Base-by-base conservation (phyloP, 2,329 filamentous ascomycete species). In the Cercospora brassicicola region DNA sequence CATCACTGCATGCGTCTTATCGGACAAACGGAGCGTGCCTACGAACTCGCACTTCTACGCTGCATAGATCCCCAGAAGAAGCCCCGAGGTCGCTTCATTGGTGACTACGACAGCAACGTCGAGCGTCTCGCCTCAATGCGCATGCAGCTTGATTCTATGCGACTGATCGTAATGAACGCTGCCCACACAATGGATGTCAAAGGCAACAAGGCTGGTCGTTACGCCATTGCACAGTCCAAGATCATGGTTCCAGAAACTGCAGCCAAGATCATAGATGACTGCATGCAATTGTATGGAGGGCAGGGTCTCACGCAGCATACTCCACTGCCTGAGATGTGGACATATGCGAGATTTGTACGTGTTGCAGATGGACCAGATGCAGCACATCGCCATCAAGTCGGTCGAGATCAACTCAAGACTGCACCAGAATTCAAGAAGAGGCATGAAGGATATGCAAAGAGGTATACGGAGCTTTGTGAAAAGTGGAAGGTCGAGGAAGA, bases 1-100 rank as follows among this genome's bases (percentile, higher is more conserved):
- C 94, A 98, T 83, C 94, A 98, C 82, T 92, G 93, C 68, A 98
- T 98, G 94, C 89, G 94, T 72, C 89, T 89, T 66, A 94, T 98
- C 78, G 94, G 94, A 59, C 90, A 92, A 64, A 87, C 94, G 15
- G 94, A 98, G 81, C 88, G 89, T 72, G 94, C 93, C 0, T 87
- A 98, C 20, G 94, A 97, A 76, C 96, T 92, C 90, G 91, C 97
- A 87, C 87, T 98, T 67, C 90, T 93, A 76, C 90, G 94, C 67
- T 90, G 96, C 82, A 97, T 97, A 81, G 94, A 98, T 82, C 88
- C 91, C 61, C 85, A 83, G 75, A 97, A 97, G 86, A 93, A 90
- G 76, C 90, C 94, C 0, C 97, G 97, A 77, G 93, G 93, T 76
- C 91, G 95, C 82, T 85, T 89, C 65, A 87, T 98, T 59, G 87